Evolutionary conservation across 306 rosid genomes (phyloP).

Genomic region (Cicer chorassanicum): DNA sequence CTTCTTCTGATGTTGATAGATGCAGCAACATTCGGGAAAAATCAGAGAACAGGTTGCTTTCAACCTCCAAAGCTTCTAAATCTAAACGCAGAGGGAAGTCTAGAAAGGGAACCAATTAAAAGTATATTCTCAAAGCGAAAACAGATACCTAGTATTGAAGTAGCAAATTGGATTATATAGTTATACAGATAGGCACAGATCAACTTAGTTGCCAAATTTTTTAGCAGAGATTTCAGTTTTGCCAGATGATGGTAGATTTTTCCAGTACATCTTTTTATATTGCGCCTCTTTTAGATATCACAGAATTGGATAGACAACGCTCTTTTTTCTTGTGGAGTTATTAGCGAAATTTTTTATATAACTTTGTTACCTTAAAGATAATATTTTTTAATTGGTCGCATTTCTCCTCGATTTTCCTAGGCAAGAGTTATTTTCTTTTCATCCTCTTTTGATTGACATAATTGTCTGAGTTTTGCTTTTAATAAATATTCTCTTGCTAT

Average conservation of each 20-base stretch:
- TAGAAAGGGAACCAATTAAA: slow-evolving; percentile 57
- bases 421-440: not conserved
- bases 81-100: slow-evolving; percentile 56
- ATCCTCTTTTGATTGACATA: slow-evolving; percentile 5
- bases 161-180: slow-evolving; percentile 47
- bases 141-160: slow-evolving; percentile 46
- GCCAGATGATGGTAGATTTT: slow-evolving; percentile 62
- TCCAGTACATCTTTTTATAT: slow-evolving; percentile 46
- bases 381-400: not conserved
- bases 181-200: slow-evolving; percentile 66
- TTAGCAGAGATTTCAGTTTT: slow-evolving; percentile 73
- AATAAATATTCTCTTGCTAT: not conserved
- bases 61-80: slow-evolving; percentile 49
- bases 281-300: slow-evolving; percentile 44
- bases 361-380: slow-evolving; percentile 37
- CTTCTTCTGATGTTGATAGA: slow-evolving; percentile 43
- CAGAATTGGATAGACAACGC: slow-evolving; percentile 52
- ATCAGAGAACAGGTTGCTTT: slow-evolving; percentile 47
- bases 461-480: slow-evolving; percentile 39
- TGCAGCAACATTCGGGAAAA: slow-evolving; percentile 49
- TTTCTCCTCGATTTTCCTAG: not conserved
- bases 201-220: slow-evolving; percentile 43
- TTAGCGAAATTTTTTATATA: slow-evolving; percentile 45
- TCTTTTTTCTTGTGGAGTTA: slow-evolving; percentile 36
- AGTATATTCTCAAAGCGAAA: slow-evolving; percentile 64